Conservation (phyloP, 2,329 filamentous ascomycete species). For the Cladophialophora yegresii region DNA sequence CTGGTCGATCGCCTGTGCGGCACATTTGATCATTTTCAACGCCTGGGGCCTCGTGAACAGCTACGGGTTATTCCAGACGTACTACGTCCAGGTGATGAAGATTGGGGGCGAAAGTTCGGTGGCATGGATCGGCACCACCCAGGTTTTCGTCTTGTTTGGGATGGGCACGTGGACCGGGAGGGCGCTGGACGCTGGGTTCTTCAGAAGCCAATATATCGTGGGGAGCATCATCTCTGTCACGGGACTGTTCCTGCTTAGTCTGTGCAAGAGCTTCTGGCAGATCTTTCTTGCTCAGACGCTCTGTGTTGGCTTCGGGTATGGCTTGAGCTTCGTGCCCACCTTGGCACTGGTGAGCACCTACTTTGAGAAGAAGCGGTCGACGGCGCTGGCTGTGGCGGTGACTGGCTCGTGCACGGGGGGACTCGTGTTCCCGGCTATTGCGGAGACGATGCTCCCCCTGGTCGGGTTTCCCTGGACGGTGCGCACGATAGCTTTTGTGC, state of each 20-base stretch:
- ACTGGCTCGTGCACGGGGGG: constrained; percentile 64
- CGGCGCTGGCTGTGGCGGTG: constrained; percentile 62
- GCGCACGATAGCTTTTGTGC: constrained; percentile 61
- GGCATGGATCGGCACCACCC: constrained; percentile 56
- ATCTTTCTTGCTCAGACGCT: constrained; percentile 56
- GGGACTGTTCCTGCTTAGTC: constrained; percentile 54
- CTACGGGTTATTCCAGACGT: constrained; percentile 59
- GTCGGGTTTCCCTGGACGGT: constrained; percentile 67
- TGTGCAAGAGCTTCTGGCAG: constrained; percentile 55
- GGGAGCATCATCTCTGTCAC: constrained; percentile 51
- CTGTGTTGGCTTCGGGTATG: constrained; percentile 58
- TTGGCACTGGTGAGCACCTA: constrained; percentile 61
- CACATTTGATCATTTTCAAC: constrained; percentile 59
- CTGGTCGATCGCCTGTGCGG: constrained; percentile 57
- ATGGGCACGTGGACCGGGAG: constrained; percentile 56
- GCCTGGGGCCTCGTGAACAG: constrained; percentile 58
- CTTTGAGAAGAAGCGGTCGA: constrained; percentile 57
- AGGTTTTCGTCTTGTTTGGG: constrained; percentile 55
- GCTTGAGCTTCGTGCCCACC: constrained; percentile 58
- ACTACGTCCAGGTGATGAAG: constrained; percentile 50
- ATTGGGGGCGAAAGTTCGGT: constrained; percentile 50
- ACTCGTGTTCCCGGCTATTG: constrained; percentile 62
- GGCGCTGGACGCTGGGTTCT: constrained; percentile 55
- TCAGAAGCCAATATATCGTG: constrained; percentile 46
- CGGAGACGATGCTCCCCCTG: constrained; percentile 58